Percentiles rank a stretch among this genome's conserved stretches.
These are phyloP conservation scores for Dactylellina leptospora DNA, from an alignment of 2,329 filamentous ascomycete species.

Conservation along the genomic window DNA sequence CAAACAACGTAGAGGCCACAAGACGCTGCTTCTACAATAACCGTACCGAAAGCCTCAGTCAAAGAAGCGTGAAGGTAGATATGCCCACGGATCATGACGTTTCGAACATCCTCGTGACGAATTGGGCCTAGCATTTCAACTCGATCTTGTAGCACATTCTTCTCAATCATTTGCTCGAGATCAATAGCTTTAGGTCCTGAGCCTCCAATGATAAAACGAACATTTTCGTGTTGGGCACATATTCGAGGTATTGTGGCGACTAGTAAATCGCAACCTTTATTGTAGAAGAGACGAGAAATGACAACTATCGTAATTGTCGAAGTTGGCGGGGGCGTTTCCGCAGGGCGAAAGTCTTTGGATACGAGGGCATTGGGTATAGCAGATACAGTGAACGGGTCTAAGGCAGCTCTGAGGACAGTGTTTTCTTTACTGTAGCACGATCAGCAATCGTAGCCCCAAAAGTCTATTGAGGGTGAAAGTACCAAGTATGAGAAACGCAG, in stretches of 20 bases:
- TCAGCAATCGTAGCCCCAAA: slow-evolving; percentile 7
- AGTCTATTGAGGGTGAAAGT: slow-evolving; percentile 49
- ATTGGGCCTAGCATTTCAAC: slow-evolving; percentile 92
- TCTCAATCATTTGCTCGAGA: slow-evolving; percentile 96
- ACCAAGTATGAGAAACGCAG: slow-evolving; percentile 98
- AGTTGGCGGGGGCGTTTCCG: slow-evolving; percentile 62
- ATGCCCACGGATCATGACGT: slow-evolving; percentile 96
- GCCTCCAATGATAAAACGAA: slow-evolving; percentile 95
- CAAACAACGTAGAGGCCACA: slow-evolving; percentile 97
- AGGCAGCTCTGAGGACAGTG: slow-evolving; percentile 88
- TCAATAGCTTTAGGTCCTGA: slow-evolving; percentile 97
- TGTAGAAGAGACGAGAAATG: slow-evolving; percentile 96
- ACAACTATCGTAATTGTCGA: slow-evolving; percentile 93
- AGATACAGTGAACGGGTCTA: slow-evolving; percentile 96
- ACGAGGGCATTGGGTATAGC: slow-evolving; percentile 98
- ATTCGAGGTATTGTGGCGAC: slow-evolving; percentile 95
- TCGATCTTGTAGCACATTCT: slow-evolving; percentile 89
- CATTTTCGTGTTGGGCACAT: slow-evolving; percentile 85
- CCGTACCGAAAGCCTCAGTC: slow-evolving; percentile 96
- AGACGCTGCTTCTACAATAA: slow-evolving; percentile 95
- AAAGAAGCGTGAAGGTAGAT: slow-evolving; percentile 95
- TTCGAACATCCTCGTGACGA: slow-evolving; percentile 92
- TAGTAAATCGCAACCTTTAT: slow-evolving; percentile 97
- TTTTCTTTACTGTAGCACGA: slow-evolving; percentile 82
- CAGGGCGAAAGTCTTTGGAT: slow-evolving; percentile 87